Base-by-base conservation (phyloP, 2,329 filamentous ascomycete species). In the Diaporthe vexans region DNA sequence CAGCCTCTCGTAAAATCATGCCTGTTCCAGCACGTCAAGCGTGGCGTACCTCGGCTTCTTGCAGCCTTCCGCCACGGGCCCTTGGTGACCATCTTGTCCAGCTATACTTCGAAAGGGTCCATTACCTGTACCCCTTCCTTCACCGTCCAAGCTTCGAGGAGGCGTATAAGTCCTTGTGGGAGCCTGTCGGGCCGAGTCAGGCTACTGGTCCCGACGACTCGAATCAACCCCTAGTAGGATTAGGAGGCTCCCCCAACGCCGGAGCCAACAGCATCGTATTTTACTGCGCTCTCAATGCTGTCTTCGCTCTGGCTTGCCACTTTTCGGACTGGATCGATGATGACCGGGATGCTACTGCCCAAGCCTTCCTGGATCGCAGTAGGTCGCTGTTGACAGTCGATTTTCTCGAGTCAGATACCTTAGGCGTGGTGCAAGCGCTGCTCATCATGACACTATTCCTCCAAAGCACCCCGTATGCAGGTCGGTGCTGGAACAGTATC, bases 221-320 rank as follows among this genome's bases (percentile, higher is more conserved):
- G 17, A 35, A 21, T 10, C 15, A 26, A 57, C 54, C 29, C 26
- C 54, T 33, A 9, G 54, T 57, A 35, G 54, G 54, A 57, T 35
- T 57, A 10, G 54, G 54, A 21, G 54, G 54, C 29, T 57, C 54
- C 11, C 54, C 54, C 29, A 57, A 57, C 29, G 54, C 54, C 15
- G 54, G 54, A 26, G 54, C 54, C 54, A 10, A 35, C 29, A 57
- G 4, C 26, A 35, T 57, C 0, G 54, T 11, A 21, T 57, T 57
- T 4, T 10, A 57, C 54, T 83, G 79, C 46, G 83, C 84, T 0
- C 78, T 87, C 43, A 87, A 87, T 73, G 76, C 79, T 15, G 82
- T 87, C 1, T 85, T 88, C 46, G 83, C 84, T 0, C 78, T 87
- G 3, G 84, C 82, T 0, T 83, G 81, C 35, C 80, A 84, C 54